Base-by-base conservation (phyloP, 768 basidiomycete genomes). In the Mycena floridula region DNA sequence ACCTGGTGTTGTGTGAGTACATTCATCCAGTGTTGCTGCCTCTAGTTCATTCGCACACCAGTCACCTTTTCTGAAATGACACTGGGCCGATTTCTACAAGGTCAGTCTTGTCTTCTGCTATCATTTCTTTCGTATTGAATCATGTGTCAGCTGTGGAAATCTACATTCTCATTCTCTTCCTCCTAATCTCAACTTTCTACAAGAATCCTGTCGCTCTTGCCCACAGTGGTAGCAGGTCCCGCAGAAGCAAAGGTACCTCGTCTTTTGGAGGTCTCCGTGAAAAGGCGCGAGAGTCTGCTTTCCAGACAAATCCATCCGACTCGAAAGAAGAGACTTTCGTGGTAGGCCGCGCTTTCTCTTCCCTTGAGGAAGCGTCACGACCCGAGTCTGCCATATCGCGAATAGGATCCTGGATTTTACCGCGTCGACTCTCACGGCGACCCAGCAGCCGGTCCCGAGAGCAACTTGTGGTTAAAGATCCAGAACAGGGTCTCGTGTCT, bases 61-160 rank as follows among this genome's bases (percentile, higher is more conserved):
- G 85, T 82, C 57, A 62, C 68, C 43, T 86, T 88, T 55, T 76
- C 85, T 3, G 87, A 89, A 61, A 76, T 76, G 5, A 68, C 70
- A 8, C 62, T 84, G 1, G 87, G 86, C n/a, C 79, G 82, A 37
- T 76, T 88, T 52, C 58, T 79, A 41, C 66, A 56, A 43, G 20
- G 20, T 25, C 24, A 21, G 13, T 20, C 21, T 25, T 38, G 9
- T 20, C n/a, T n/a, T n/a, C n/a, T n/a, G n/a, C n/a, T n/a, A n/a
- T 38, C 8, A 11, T 38, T 38, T 38, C 37, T 38, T 38, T 20
- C 28, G 11, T 32, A 32, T 32, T 9, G 9, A 32, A 16, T 32
- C 28, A 32, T 32, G 28, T 32, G 9, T 32, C 16, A 51, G 81
- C 79, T 12, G 60, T 80, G 25, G 81, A 84, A 54, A 52, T 81